Percentiles rank a stretch among this genome's conserved stretches.
Evolutionary conservation across 371 early-diverging fungal genomes (phyloP).

Genomic region (Enterocytospora artemiae): DNA sequence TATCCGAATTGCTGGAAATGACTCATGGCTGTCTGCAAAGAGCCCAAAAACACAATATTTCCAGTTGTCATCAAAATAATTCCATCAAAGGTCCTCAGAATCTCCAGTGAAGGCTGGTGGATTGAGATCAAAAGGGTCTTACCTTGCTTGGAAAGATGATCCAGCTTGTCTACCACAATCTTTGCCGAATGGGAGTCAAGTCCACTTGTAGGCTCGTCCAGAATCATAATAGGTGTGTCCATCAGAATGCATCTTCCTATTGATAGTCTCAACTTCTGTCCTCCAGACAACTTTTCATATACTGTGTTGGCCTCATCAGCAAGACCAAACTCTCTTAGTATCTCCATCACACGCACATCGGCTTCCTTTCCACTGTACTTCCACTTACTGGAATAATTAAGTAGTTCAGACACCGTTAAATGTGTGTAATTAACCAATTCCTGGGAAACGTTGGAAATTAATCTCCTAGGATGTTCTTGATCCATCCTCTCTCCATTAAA

Average conservation of each 20-base stretch:
- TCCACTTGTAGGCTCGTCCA: slow-evolving; percentile 51
- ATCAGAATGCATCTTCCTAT: slow-evolving; percentile 27
- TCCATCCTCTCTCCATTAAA: slow-evolving; percentile 34
- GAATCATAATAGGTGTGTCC: slow-evolving; percentile 31
- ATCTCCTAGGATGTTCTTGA: slow-evolving; percentile 11
- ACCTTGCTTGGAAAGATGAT: slow-evolving; percentile 24
- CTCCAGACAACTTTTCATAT: slow-evolving; percentile 38
- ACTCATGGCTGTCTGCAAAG: no score
- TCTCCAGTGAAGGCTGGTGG: slow-evolving; percentile 52
- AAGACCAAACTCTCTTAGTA: slow-evolving; percentile 18
- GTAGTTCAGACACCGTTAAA: background rate
- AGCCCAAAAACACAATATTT: slow-evolving; percentile 48
- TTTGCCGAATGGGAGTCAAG: slow-evolving; percentile 46
- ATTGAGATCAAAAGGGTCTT: slow-evolving; percentile 30
- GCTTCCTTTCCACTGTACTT: background rate
- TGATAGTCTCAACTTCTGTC: slow-evolving; percentile 49
- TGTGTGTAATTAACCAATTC: background rate
- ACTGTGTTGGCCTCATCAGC: slow-evolving; percentile 2
- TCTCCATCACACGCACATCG: slow-evolving; percentile 4
- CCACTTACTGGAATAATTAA: background rate
- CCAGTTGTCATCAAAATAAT: slow-evolving; percentile 59
- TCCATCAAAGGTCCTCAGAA: slow-evolving; percentile 59
- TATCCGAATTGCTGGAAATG: no score
- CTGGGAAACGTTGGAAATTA: slow-evolving; percentile 11
- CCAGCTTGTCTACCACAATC: slow-evolving; percentile 10